Conservation (phyloP, 148 eudicot genomes). For the Fagopyrum esculentum region DNA sequence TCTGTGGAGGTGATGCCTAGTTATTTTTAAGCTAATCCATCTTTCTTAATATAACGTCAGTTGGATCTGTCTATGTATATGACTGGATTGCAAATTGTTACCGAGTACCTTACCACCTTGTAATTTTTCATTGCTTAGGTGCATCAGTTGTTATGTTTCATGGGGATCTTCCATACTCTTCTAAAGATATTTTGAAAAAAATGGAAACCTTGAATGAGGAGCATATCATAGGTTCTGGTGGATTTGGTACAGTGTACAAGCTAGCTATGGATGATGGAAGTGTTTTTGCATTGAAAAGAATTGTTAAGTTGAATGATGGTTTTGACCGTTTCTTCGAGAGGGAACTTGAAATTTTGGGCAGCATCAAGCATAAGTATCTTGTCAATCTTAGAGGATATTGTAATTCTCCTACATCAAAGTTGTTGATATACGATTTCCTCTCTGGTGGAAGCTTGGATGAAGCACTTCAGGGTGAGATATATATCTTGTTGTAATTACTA, state of each 20-base stretch:
- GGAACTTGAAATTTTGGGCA: slow-evolving; percentile 96
- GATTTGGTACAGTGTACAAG: slow-evolving; percentile 95
- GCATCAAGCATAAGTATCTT: slow-evolving; percentile 89
- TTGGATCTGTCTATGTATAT: background rate
- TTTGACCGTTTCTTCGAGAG: slow-evolving; percentile 95
- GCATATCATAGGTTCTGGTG: slow-evolving; percentile 88
- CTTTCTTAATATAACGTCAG: background rate
- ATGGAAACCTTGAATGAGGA: slow-evolving; percentile 80
- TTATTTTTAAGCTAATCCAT: background rate
- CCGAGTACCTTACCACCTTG: background rate
- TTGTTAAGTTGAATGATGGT: slow-evolving; percentile 72
- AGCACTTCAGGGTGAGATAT: slow-evolving; percentile 81
- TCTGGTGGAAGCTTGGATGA: slow-evolving; percentile 95
- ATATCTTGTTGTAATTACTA: background rate
- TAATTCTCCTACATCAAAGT: slow-evolving; percentile 81
- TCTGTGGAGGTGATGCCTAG: slow-evolving; percentile 59
- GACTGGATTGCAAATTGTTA: background rate
- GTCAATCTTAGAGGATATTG: slow-evolving; percentile 98
- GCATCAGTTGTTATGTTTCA: slow-evolving; percentile 98
- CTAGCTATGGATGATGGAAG: slow-evolving; percentile 94
- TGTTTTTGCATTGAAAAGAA: slow-evolving; percentile 88
- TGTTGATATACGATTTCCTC: slow-evolving; percentile 86
- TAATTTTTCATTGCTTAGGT: slow-evolving; percentile 39
- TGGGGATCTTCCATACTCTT: slow-evolving; percentile 96
- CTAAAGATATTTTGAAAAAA: slow-evolving; percentile 89